Conservation (phyloP, 345 rosid species). For the Salix arbutifolia region DNA sequence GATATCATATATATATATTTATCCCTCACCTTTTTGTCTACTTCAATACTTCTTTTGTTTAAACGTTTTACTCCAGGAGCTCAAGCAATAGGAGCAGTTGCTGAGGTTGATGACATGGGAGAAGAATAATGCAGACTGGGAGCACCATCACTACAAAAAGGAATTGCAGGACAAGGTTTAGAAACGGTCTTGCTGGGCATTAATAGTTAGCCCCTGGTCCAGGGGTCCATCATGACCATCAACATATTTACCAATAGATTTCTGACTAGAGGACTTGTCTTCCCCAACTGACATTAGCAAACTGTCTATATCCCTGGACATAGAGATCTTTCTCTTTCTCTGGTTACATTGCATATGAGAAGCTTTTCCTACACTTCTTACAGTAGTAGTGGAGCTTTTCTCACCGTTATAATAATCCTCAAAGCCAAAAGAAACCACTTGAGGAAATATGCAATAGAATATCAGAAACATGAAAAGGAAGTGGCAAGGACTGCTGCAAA, state of each 20-base stretch:
- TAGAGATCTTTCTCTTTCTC: conserved; percentile 23
- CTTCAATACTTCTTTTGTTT: conserved; percentile 21
- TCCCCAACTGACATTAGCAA: conserved; percentile 38
- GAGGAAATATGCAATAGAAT: conserved; percentile 40
- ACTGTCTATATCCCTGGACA: conserved; percentile 41
- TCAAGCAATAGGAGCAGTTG: conserved; percentile 57
- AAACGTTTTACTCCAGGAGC: conserved; percentile 64
- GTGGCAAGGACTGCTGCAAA: conserved; percentile 36
- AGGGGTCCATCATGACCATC: conserved; percentile 18
- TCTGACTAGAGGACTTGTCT: conserved; percentile 26
- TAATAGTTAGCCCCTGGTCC: conserved; percentile 9
- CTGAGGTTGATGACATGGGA: conserved; percentile 35
- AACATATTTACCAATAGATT: conserved; percentile 15
- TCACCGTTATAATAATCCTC: conserved; percentile 32
- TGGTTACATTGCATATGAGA: conserved; percentile 26
- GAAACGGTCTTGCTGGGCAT: conserved; percentile 22
- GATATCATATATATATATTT: conserved; percentile 51
- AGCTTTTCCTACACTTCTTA: conserved; percentile 36
- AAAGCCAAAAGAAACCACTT: conserved; percentile 26
- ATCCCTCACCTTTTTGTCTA: conserved; percentile 34
- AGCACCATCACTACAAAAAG: conserved; percentile 25
- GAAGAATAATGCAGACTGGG: conserved; percentile 27
- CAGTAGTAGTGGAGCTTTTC: conserved; percentile 25
- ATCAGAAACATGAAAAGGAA: conserved; percentile 38
- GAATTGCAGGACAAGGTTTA: conserved; percentile 49